Evolutionary conservation across 2,329 filamentous ascomycete species (phyloP).

Genomic region (Colletotrichum sp.): DNA sequence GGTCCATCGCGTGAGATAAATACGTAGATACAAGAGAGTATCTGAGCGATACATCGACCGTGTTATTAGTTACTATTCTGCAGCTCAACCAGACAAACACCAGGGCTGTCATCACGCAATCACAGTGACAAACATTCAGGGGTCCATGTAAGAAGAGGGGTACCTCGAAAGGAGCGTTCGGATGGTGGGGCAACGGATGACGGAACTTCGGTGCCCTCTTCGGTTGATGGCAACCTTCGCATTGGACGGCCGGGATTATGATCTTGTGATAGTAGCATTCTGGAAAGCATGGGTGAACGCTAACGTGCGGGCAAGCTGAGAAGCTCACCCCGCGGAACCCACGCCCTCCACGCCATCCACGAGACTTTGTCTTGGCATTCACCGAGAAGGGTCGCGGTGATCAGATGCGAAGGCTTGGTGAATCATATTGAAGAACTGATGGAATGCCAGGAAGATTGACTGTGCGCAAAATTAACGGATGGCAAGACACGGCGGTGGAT

Average conservation of each 20-base stretch:
- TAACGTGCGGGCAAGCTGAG: not conserved
- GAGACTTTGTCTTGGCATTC: not conserved
- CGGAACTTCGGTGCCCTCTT: not conserved
- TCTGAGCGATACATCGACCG: fast-evolving
- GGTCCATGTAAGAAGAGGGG: not conserved
- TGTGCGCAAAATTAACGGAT: not conserved
- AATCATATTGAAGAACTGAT: not conserved
- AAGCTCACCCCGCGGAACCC: not conserved
- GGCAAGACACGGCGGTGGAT: not conserved
- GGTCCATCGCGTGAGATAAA: not conserved
- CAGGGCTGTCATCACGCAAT: not conserved
- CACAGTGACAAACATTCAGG: not conserved
- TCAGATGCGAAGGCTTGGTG: not conserved
- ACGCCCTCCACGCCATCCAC: not conserved
- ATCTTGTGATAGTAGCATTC: not conserved
- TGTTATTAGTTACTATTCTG: not conserved
- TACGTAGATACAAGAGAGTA: not conserved
- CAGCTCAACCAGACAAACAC: not conserved
- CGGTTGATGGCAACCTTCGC: not conserved
- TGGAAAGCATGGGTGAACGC: not conserved
- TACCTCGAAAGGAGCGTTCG: not conserved
- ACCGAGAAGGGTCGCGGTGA: not conserved
- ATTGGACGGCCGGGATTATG: not conserved
- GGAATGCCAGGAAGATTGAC: not conserved
- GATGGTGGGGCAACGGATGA: not conserved